A percentile compares a stretch with the other conserved stretches of the same genome.
Conservation (phyloP, 495 filamentous ascomycete species). For the Penicillium crystallinum region DNA sequence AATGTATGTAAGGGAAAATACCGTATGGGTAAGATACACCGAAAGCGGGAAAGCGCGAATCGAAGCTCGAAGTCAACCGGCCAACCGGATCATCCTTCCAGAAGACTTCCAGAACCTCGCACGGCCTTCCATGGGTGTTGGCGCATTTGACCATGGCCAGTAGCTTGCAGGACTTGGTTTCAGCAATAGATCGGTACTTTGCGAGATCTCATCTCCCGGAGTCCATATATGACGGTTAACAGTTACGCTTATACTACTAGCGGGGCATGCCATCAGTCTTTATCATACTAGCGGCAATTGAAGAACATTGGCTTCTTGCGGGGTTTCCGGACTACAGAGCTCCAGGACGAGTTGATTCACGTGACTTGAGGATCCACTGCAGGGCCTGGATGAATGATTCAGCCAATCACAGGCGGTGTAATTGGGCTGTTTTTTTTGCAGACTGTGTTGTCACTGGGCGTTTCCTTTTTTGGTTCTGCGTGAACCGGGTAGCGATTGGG, state of each 20-base stretch:
- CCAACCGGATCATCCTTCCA: conserved; percentile 26
- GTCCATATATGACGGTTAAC: too few species aligned
- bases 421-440: background rate
- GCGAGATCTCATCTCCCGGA: background rate
- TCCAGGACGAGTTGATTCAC: conserved; percentile 15
- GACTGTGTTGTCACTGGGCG: background rate
- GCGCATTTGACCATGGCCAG: conserved; percentile 2
- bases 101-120: conserved; percentile 21
- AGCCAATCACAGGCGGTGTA: conserved; percentile 12
- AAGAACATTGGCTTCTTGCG: background rate
- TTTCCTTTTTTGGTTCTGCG: background rate
- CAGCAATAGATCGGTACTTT: background rate
- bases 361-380: conserved; percentile 15
- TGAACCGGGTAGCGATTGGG: background rate
- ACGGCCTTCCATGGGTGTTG: conserved; percentile 2
- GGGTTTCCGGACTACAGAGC: conserved; percentile 26
- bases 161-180: background rate
- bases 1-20: background rate
- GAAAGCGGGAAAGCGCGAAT: conserved; percentile 3
- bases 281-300: background rate
- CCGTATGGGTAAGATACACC: background rate
- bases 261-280: background rate
- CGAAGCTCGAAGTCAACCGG: conserved; percentile 1
- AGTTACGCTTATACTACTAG: background rate
- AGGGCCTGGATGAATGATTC: background rate